These are phyloP conservation scores for Protomyces gravidus DNA, from an alignment of 1,139 yeast species.

Conservation along the genomic window DNA sequence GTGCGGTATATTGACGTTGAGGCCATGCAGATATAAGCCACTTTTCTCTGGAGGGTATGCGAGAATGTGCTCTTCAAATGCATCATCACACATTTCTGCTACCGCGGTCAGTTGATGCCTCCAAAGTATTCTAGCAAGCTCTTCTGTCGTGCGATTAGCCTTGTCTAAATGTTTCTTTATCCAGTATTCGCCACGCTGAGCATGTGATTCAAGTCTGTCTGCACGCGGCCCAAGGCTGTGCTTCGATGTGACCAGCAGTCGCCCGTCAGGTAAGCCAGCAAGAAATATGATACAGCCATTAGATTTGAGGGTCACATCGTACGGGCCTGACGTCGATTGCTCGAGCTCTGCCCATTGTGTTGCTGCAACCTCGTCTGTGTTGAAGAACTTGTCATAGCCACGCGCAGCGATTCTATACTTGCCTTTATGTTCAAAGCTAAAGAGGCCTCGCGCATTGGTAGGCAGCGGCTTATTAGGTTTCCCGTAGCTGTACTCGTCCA, in stretches of 20 bases:
- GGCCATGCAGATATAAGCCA: slow-evolving; percentile 86
- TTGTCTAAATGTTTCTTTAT: slow-evolving; percentile 52
- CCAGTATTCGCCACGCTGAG: slow-evolving; percentile 53
- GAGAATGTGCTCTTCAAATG: slow-evolving; percentile 88
- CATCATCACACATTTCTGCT: slow-evolving; percentile 88
- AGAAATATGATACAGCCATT: slow-evolving; percentile 90
- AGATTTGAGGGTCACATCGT: slow-evolving; percentile 74
- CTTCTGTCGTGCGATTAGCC: slow-evolving; percentile 44
- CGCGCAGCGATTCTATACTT: slow-evolving; percentile 56
- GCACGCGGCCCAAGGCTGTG: slow-evolving; percentile 71
- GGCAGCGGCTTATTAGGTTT: slow-evolving; percentile 54
- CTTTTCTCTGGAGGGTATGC: slow-evolving; percentile 63
- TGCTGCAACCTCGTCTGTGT: slow-evolving; percentile 57
- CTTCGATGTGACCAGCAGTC: slow-evolving; percentile 72
- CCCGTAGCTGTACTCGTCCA: slow-evolving; percentile 25
- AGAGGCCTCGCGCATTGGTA: slow-evolving; percentile 76
- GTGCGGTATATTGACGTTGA: slow-evolving; percentile 61
- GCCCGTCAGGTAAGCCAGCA: slow-evolving; percentile 68
- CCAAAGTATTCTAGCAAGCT: slow-evolving; percentile 57
- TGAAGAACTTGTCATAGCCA: slow-evolving; percentile 95
- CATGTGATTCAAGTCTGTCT: slow-evolving; percentile 42
- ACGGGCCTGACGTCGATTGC: slow-evolving; percentile 64
- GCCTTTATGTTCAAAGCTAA: slow-evolving; percentile 44
- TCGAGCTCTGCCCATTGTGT: slow-evolving; percentile 51
- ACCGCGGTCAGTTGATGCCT: slow-evolving; percentile 69